Conservation (phyloP, 1,139 yeast species). For the Eremothecium sinecaudum region DNA sequence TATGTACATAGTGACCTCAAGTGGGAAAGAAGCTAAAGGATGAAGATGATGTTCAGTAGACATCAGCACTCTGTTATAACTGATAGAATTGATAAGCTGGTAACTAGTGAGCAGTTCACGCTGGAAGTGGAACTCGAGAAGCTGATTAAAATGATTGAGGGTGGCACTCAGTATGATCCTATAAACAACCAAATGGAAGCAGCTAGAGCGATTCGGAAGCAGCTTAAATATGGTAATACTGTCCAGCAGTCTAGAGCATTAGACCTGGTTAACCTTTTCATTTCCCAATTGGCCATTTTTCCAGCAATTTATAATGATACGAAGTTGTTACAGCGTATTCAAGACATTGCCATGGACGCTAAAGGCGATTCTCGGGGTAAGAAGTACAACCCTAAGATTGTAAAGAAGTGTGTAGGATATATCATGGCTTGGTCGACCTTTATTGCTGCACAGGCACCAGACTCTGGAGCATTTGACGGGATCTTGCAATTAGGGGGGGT, state of each 20-base stretch:
- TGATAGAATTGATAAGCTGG: slow-evolving; percentile 40
- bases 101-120: slow-evolving; percentile 35
- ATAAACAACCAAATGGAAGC: slow-evolving; percentile 45
- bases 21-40: too few relatives aligned
- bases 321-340: slow-evolving; percentile 58
- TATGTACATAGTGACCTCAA: too few relatives aligned
- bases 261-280: slow-evolving; percentile 60
- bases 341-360: slow-evolving; percentile 36
- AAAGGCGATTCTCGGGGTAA: slow-evolving; percentile 19
- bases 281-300: slow-evolving; percentile 55
- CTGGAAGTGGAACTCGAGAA: slow-evolving; percentile 36
- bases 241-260: slow-evolving; percentile 38
- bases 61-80: slow-evolving; percentile 50
- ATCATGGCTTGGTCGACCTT: slow-evolving; percentile 22
- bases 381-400: slow-evolving; percentile 17
- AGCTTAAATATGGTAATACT: slow-evolving; percentile 67
- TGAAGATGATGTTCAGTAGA: too few relatives aligned
- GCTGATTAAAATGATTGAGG: slow-evolving; percentile 28
- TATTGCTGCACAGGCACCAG: slow-evolving; percentile 32
- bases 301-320: slow-evolving; percentile 55
- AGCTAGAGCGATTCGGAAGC: slow-evolving; percentile 82
- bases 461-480: slow-evolving; percentile 24
- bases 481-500: slow-evolving; percentile 13
- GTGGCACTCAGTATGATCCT: slow-evolving; percentile 18
- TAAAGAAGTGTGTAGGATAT: slow-evolving; percentile 17